These are phyloP conservation scores for Astragalus glycyphyllos DNA, from an alignment of 306 rosid genomes.

Conservation along the genomic window DNA sequence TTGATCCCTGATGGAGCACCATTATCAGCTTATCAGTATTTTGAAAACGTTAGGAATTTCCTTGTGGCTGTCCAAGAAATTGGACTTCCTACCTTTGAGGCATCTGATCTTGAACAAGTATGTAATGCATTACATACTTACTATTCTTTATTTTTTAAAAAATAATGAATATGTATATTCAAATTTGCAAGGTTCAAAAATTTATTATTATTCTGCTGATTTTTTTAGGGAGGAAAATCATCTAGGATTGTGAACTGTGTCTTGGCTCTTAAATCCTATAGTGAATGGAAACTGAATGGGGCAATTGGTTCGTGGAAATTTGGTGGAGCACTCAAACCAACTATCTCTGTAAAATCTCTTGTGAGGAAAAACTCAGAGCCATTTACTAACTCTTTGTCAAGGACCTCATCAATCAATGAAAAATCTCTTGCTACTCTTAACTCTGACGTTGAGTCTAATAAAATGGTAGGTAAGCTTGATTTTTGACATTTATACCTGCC, in stretches of 20 bases:
- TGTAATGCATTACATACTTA: slow-evolving; percentile 39
- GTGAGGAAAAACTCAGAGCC: slow-evolving; percentile 89
- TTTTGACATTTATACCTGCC: slow-evolving; percentile 33
- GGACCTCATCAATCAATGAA: slow-evolving; percentile 71
- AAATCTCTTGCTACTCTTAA: slow-evolving; percentile 51
- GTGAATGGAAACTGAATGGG: slow-evolving; percentile 86
- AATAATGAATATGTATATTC: slow-evolving; percentile 1
- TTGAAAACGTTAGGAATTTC: slow-evolving; percentile 94
- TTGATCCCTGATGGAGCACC: slow-evolving; percentile 92
- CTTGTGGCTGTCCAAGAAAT: slow-evolving; percentile 84
- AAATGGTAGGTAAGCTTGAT: slow-evolving; percentile 78
- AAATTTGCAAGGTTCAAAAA: slow-evolving; percentile 5
- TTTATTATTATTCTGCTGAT: background rate
- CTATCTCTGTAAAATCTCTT: slow-evolving; percentile 61
- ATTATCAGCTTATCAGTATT: slow-evolving; percentile 88
- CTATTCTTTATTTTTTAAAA: background rate
- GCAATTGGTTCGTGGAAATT: slow-evolving; percentile 86
- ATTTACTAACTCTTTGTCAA: slow-evolving; percentile 77
- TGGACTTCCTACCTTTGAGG: slow-evolving; percentile 94
- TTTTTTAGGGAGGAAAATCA: slow-evolving; percentile 84
- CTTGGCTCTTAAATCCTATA: slow-evolving; percentile 81
- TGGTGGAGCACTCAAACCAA: slow-evolving; percentile 81
- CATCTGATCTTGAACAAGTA: slow-evolving; percentile 99
- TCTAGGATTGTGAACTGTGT: slow-evolving; percentile 82
- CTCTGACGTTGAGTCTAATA: slow-evolving; percentile 62